phyloP scores from a whole-genome alignment of 768 basidiomycete species.

The Leucosporidium scottii region DNA sequence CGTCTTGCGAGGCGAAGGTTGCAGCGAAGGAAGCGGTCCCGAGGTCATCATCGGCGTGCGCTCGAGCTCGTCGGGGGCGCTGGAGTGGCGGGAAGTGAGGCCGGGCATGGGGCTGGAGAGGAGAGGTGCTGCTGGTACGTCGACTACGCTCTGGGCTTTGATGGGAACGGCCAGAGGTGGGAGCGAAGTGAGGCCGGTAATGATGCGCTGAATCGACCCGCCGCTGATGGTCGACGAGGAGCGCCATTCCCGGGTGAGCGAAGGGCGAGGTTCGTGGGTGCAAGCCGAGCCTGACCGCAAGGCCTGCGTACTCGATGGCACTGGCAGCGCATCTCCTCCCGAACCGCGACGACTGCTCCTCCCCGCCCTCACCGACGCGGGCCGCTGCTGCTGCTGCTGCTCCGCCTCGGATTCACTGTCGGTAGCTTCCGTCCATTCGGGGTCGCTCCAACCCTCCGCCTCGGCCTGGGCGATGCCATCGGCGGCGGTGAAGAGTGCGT shows the following conservation, averaged over 20 bases:
- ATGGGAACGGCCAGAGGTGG: conserved; percentile 10
- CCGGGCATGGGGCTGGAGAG: neutral
- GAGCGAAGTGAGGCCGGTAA: conserved; percentile 22
- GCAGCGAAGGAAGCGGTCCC: no score
- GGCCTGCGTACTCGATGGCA: no score
- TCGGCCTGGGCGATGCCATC: neutral
- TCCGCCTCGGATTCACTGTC: conserved; percentile 9
- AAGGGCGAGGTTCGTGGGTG: neutral
- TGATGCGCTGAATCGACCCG: conserved; percentile 27
- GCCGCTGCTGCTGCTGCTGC: no score
- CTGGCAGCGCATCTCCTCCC: no score
- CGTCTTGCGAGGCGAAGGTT: neutral
- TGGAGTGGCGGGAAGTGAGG: neutral
- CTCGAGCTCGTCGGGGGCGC: neutral
- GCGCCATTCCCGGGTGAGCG: conserved; percentile 9
- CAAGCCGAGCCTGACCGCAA: neutral
- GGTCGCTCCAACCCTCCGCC: conserved; percentile 22
- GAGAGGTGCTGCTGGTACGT: neutral
- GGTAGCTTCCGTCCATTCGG: conserved; percentile 29
- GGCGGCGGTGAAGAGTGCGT: no score
- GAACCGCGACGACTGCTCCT: no score
- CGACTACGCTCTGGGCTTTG: conserved; percentile 14
- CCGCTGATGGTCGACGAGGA: conserved; percentile 20
- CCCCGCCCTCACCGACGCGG: neutral
- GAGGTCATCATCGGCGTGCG: neutral